phyloP scores from a whole-genome alignment of 192 early-diverging fungal species.

The Dissophora ornata region DNA sequence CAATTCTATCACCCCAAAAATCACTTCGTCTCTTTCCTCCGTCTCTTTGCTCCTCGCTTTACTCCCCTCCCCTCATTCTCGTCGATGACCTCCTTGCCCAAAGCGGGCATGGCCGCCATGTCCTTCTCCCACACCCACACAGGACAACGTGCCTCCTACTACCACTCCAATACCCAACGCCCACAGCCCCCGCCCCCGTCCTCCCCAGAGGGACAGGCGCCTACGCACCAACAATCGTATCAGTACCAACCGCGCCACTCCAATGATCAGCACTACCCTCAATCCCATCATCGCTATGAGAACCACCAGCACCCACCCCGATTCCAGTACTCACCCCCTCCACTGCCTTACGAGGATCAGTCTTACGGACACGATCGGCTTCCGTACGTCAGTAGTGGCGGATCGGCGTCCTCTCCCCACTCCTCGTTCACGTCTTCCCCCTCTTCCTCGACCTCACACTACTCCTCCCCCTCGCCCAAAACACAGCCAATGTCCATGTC shows the following conservation, averaged over 20 bases:
- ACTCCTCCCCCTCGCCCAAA: conserved; percentile 33
- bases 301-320: conserved; percentile 1
- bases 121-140: conserved; percentile 17
- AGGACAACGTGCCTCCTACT: conserved; percentile 18
- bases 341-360: background rate
- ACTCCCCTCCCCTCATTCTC: no score
- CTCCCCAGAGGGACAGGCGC: no score
- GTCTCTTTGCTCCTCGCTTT: no score
- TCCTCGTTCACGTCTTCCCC: conserved; percentile 21
- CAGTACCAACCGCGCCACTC: background rate
- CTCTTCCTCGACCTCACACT: conserved; percentile 13
- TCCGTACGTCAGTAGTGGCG: background rate
- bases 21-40: no score
- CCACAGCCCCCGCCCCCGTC: background rate
- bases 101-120: conserved; percentile 7
- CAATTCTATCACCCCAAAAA: no score
- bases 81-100: background rate
- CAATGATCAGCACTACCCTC: background rate
- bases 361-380: background rate
- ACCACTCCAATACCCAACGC: background rate
- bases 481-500: conserved; percentile 11
- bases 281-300: background rate
- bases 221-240: background rate
- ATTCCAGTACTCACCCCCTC: background rate
- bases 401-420: background rate